Base-by-base conservation (phyloP, 139 green algal species). In the Eudorina sp. region DNA sequence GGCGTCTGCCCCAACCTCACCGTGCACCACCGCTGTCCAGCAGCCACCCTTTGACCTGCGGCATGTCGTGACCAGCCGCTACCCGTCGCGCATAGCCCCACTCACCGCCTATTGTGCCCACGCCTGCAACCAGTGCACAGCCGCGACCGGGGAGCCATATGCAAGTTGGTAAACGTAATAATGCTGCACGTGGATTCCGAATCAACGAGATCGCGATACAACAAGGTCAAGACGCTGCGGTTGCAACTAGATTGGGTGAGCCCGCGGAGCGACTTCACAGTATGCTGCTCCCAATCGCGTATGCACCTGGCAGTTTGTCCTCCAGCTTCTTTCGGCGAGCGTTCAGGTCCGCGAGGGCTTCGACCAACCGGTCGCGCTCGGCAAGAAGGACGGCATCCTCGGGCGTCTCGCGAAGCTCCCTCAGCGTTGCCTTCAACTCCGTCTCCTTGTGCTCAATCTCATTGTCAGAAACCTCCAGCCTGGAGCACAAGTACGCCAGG, bases 171-270 rank as follows among this genome's bases (percentile, higher is more conserved):
- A 70, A 70, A 70, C 60, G 60, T 70, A 70, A 70, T 70, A 70
- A 70, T 70, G 60, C 60, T 70, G 60, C 60, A 70, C 60, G 60
- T 70, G 60, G 60, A 70, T 70, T 70, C 60, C 60, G 60, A 70
- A 70, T 40, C 60, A 70, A 70, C 60, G 60, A 70, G 60, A 58
- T 16, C 51, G 51, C 51, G 51, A 58, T 58, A 58, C 51, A 58
- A 58, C 51, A 58, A 58, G 51, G 16, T 58, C 51, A 58, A 58
- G 21, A n/a, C n/a, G n/a, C n/a, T n/a, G n/a, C n/a, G n/a, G n/a
- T n/a, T n/a, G n/a, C n/a, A n/a, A n/a, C n/a, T n/a, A 31, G 60
- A 69, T 31, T 69, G 29, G 29, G 60, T 21, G 29, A 27, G 60
- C 25, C 60, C 60, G 19, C 60, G 60, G 60, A 69, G 60, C 60